phyloP scores from a whole-genome alignment of 306 rosid species.

The Vigna radiata region DNA sequence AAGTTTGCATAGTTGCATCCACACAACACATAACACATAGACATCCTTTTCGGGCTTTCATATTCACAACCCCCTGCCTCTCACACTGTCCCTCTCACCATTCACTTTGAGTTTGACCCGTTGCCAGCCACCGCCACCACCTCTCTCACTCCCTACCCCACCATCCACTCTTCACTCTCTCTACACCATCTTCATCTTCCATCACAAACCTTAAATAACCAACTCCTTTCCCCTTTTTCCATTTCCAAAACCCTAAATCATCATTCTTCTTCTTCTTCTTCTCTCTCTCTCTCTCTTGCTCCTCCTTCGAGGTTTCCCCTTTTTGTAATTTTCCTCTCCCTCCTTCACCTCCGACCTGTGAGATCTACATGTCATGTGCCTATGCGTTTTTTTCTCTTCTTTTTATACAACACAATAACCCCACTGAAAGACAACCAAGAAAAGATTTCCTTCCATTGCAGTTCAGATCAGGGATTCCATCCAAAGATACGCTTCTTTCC shows the following conservation, averaged over 20 bases:
- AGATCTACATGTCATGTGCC: constrained; percentile 45
- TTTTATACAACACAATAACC: constrained; percentile 49
- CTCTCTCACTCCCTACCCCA: constrained; percentile 65
- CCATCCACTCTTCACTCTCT: constrained; percentile 36
- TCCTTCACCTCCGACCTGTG: constrained; percentile 37
- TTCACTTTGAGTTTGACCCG: constrained; percentile 93
- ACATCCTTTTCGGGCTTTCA: constrained; percentile 60
- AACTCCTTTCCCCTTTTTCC: constrained; percentile 34
- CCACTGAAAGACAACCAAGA: constrained; percentile 62
- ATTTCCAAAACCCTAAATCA: constrained; percentile 55
- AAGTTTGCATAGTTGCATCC: constrained; percentile 30
- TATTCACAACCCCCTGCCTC: constrained; percentile 44
- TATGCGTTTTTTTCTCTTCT: constrained; percentile 57
- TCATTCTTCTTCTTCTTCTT: too few species aligned
- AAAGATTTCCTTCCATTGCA: constrained; percentile 66
- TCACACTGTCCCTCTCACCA: constrained; percentile 55
- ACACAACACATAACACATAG: constrained; percentile 14
- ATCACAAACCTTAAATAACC: constrained; percentile 42
- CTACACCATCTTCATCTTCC: constrained; percentile 47
- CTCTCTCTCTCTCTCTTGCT: background rate
- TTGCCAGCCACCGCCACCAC: constrained; percentile 77
- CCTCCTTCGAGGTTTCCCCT: constrained; percentile 41
- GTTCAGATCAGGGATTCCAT: constrained; percentile 56
- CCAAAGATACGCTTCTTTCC: constrained; percentile 49
- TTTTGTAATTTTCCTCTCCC: constrained; percentile 45